These are phyloP conservation scores for Hypoxylon sp. DNA, from an alignment of 2,329 filamentous ascomycete genomes.

Conservation along the genomic window DNA sequence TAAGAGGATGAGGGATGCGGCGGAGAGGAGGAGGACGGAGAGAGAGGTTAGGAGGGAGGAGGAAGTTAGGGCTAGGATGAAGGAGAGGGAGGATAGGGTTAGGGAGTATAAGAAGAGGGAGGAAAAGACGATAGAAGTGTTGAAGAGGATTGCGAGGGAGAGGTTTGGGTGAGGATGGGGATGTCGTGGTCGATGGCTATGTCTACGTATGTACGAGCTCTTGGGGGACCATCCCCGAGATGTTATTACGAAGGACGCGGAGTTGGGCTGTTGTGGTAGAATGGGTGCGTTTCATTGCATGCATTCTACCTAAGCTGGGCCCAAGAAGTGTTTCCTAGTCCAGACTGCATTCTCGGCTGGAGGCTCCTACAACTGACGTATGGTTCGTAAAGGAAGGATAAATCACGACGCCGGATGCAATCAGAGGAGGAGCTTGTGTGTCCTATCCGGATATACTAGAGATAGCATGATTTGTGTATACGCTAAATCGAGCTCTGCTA, in stretches of 20 bases:
- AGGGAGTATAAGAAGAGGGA: slow-evolving; percentile 81
- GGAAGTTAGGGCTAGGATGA: slow-evolving; percentile 80
- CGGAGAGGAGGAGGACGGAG: slow-evolving; percentile 84
- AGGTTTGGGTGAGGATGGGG: slow-evolving; percentile 79
- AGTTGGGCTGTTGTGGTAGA: not conserved
- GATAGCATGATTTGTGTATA: not conserved
- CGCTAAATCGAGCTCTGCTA: not conserved
- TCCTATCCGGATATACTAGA: not conserved
- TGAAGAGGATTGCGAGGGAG: slow-evolving; percentile 83
- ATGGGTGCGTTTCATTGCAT: not conserved
- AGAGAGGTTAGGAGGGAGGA: slow-evolving; percentile 87
- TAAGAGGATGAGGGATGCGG: slow-evolving; percentile 75
- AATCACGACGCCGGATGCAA: not conserved
- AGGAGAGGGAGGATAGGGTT: slow-evolving; percentile 83
- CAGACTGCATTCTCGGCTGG: not conserved
- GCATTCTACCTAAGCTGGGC: not conserved
- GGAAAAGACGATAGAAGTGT: slow-evolving; percentile 84
- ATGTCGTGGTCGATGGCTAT: too few species aligned
- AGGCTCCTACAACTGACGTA: not conserved
- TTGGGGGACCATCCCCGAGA: not conserved
- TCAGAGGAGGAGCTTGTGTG: not conserved
- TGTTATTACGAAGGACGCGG: not conserved
- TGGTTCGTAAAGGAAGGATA: not conserved
- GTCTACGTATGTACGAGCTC: not conserved
- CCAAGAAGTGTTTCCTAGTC: not conserved